Percentiles rank a stretch among this genome's conserved stretches.
Conservation (phyloP, 176 grass and related monocot genomes). For the Cenchrus americanus region DNA sequence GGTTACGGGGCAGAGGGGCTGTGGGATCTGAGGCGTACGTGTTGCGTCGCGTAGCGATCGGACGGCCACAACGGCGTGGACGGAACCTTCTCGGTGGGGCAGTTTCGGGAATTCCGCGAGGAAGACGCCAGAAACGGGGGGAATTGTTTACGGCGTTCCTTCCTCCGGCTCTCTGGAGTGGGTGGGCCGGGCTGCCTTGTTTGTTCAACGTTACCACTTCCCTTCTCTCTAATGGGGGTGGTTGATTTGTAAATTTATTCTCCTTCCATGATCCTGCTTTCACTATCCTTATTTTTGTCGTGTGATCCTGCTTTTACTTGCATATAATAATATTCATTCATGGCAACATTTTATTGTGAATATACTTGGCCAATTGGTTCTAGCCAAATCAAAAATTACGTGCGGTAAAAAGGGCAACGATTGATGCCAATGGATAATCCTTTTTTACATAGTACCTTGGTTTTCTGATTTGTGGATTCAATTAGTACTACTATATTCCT, state of each 20-base stretch:
- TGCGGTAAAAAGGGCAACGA: neutral
- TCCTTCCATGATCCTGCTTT: conserved; percentile 24
- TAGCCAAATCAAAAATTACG: neutral
- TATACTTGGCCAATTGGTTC: neutral
- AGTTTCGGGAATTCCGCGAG: neutral
- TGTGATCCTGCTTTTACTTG: neutral
- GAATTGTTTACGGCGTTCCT: neutral
- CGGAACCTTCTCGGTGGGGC: conserved; percentile 42
- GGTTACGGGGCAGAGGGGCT: neutral
- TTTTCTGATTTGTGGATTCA: conserved; percentile 1
- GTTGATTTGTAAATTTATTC: neutral
- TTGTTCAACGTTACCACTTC: neutral
- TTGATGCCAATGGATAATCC: neutral
- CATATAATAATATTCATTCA: neutral
- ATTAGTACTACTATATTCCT: conserved; percentile 10
- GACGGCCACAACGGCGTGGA: neutral
- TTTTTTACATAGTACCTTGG: neutral
- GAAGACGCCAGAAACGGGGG: conserved; percentile 37
- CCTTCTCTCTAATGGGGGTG: neutral
- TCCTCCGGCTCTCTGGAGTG: neutral
- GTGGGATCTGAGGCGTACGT: conserved; percentile 25
- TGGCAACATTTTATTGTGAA: neutral
- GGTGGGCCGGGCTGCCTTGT: neutral
- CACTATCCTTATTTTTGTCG: neutral
- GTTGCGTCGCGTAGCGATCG: neutral